A percentile compares a stretch with the other conserved stretches of the same genome.
phyloP scores from a whole-genome alignment of 2,329 filamentous ascomycete genomes.

The Fusarium citri region DNA sequence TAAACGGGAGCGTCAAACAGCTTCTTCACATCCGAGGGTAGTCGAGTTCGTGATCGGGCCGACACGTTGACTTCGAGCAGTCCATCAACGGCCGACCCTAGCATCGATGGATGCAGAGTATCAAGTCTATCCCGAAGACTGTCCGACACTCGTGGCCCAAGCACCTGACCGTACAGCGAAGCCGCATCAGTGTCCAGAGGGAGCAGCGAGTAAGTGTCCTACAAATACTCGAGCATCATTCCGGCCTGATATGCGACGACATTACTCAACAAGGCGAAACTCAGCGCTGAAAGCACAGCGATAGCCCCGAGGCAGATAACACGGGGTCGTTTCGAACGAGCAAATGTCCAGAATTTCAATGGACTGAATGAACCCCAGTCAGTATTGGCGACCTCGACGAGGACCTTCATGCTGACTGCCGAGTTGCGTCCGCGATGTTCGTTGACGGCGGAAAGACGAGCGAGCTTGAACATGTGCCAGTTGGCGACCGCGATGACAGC shows the following conservation, averaged over 20 bases:
- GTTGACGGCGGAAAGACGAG: slow-evolving; percentile 27
- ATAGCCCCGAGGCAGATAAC: slow-evolving; percentile 20
- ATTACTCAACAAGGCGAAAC: slow-evolving; percentile 26
- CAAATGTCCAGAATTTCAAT: slow-evolving; percentile 27
- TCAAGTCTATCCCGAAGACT: slow-evolving; percentile 2
- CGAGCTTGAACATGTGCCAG: slow-evolving; percentile 36
- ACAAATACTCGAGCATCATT: slow-evolving; percentile 23
- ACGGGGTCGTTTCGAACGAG: slow-evolving; percentile 21
- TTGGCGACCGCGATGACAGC: slow-evolving; percentile 19
- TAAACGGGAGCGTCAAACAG: slow-evolving; percentile 20
- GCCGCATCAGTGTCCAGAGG: background rate
- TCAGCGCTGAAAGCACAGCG: slow-evolving; percentile 22
- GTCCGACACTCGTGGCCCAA: background rate
- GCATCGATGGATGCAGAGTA: background rate
- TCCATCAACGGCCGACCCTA: background rate
- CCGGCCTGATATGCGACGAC: slow-evolving; percentile 21
- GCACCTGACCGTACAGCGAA: background rate
- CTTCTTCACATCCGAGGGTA: background rate
- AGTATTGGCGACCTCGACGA: slow-evolving; percentile 26
- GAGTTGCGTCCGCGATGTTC: slow-evolving; percentile 26
- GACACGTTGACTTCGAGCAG: slow-evolving; percentile 21
- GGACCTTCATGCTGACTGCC: slow-evolving; percentile 26
- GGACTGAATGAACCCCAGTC: slow-evolving; percentile 34
- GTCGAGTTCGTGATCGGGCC: background rate
- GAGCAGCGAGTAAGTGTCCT: slow-evolving; percentile 14